Evolutionary conservation across 1,284 basidiomycete genomes (phyloP), one percentile per base, ranked within the genome.

Genomic region (Stereum hirsutum): DNA sequence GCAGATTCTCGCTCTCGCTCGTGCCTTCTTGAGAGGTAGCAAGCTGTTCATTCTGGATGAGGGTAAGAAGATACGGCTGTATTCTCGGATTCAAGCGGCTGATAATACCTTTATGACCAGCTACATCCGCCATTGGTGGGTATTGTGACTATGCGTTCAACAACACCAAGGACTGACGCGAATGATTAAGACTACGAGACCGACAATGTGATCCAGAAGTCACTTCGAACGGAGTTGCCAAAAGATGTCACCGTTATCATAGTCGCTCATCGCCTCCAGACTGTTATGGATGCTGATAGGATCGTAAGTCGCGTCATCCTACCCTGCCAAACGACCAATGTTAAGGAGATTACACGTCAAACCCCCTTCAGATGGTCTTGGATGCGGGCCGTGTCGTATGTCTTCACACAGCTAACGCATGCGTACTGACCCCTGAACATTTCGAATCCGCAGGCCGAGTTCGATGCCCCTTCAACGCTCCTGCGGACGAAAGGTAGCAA

Each of bases 231-330:
- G 37, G 70, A 75, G 50, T 65, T 82, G 23, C 64, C 59, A 8
- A 57, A 63, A 2, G 75, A 75, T 46, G 72, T 74, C 6, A 83
- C 78, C 0, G 55, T 84, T 3, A 68, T 84, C 36, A 82, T 77
- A 11, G 65, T 84, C 39, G 82, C 82, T 1, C 81, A 84, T 57
- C 73, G 81, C 27, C 60, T 85, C 10, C 79, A 81, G 52, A 84
- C 80, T 1, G 78, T 84, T 50, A 81, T 81, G 66, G 80, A 83
- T 48, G 70, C 75, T 0, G 65, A 66, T 52, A 64, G 60, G 43
- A 61, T 63, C 32, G 58, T 58, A 49, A 45, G 67, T 54, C 11
- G 6, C 11, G n/a, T n/a, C n/a, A n/a, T 10, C 14, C 34, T 15
- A 4, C 14, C 2, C 12, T 26, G 3, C 23, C 23, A 2, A 14